Conservation (phyloP, 768 basidiomycete species). For the Lactarius quietus region DNA sequence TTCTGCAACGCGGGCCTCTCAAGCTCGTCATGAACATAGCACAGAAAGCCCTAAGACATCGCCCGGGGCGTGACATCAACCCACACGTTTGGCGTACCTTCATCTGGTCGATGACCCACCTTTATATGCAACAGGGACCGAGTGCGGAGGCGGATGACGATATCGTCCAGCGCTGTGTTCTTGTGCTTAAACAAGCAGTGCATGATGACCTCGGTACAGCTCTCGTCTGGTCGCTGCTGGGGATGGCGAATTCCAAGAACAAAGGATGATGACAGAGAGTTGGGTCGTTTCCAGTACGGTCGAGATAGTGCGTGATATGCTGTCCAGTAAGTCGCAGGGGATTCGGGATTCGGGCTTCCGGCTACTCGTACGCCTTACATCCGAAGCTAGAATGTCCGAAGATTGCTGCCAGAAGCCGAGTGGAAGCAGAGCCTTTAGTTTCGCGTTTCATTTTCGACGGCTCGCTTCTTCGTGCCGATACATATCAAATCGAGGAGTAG, state of each 20-base stretch:
- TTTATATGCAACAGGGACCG: slow-evolving; percentile 8
- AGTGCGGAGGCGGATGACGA: neutral
- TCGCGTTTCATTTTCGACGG: slow-evolving; percentile 14
- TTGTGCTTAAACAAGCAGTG: slow-evolving; percentile 19
- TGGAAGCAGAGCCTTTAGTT: slow-evolving; percentile 7
- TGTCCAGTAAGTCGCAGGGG: slow-evolving; percentile 9
- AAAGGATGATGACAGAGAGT: neutral
- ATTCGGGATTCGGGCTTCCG: slow-evolving; percentile 7
- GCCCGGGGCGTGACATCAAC: slow-evolving; percentile 19
- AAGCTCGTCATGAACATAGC: slow-evolving; percentile 18
- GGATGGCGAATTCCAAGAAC: neutral
- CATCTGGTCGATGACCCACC: slow-evolving; percentile 24
- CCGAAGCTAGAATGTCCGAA: neutral
- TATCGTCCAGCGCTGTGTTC: slow-evolving; percentile 11
- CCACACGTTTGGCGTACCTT: slow-evolving; percentile 22
- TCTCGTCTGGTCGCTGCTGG: slow-evolving; percentile 11
- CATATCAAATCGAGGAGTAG: slow-evolving; percentile 6
- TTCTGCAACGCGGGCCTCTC: slow-evolving; percentile 15
- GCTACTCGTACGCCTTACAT: slow-evolving; percentile 10
- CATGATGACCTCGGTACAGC: slow-evolving; percentile 16
- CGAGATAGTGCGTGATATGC: slow-evolving; percentile 20
- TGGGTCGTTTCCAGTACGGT: slow-evolving; percentile 5
- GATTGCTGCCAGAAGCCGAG: neutral
- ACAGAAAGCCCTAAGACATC: slow-evolving; percentile 13
- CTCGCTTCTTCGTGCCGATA: slow-evolving; percentile 17